These are phyloP conservation scores for Epichloe uncinata DNA, from an alignment of 2,329 filamentous ascomycete genomes.

Conservation along the genomic window DNA sequence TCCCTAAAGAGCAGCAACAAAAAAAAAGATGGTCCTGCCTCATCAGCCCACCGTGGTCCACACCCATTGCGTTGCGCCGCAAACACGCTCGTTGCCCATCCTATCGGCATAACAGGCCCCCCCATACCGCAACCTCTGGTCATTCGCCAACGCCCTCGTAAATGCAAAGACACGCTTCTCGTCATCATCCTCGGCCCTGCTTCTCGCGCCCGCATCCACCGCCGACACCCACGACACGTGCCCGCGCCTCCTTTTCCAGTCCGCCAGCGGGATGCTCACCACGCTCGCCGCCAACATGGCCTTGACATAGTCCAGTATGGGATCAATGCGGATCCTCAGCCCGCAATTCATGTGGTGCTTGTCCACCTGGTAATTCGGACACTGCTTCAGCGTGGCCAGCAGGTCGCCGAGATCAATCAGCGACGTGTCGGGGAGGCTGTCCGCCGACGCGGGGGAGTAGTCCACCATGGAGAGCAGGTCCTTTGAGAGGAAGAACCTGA, in stretches of 20 bases:
- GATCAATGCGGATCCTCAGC: constrained; percentile 49
- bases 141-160: constrained; percentile 35
- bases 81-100: constrained; percentile 39
- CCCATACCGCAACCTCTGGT: constrained; percentile 35
- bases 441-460: constrained; percentile 36
- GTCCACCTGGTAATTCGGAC: constrained; percentile 61
- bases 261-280: constrained; percentile 28
- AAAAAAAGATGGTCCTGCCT: no score
- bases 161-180: constrained; percentile 28
- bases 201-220: constrained; percentile 6
- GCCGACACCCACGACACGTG: constrained; percentile 27
- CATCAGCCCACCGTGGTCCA: no score
- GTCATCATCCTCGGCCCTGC: constrained; percentile 10
- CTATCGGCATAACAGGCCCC: constrained; percentile 35
- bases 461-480: constrained; percentile 47
- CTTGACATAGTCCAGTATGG: constrained; percentile 51
- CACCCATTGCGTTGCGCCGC: no score
- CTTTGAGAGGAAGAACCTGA: constrained; percentile 54
- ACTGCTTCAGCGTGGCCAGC: constrained; percentile 48
- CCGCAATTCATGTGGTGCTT: constrained; percentile 62
- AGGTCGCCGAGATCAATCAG: constrained; percentile 48
- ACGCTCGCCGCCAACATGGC: constrained; percentile 36
- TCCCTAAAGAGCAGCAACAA: no score
- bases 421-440: constrained; percentile 33
- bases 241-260: constrained; percentile 31